These are phyloP conservation scores for Metschnikowia dekortorum DNA, from an alignment of 805 yeast genomes.

Conservation along the genomic window DNA sequence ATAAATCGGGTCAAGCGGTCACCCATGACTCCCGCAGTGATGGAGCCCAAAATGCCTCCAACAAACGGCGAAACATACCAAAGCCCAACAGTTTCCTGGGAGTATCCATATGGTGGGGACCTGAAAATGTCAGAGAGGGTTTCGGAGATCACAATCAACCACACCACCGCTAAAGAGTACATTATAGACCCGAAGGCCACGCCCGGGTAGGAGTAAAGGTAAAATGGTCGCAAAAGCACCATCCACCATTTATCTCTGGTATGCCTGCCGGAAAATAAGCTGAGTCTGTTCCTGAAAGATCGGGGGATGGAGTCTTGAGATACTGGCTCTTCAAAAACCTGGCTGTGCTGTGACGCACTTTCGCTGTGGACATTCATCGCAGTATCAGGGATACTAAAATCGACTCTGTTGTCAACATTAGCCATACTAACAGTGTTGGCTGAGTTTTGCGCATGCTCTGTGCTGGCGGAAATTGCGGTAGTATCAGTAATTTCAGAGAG, in stretches of 20 bases:
- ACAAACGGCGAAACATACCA: conserved; percentile 53
- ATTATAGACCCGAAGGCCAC: conserved; percentile 48
- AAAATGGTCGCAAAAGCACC: conserved; percentile 53
- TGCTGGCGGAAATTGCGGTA: neutral
- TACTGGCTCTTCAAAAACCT: neutral
- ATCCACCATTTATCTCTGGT: conserved; percentile 49
- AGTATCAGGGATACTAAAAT: neutral
- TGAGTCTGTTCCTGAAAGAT: conserved; percentile 29
- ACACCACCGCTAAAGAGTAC: conserved; percentile 56
- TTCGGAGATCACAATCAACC: conserved; percentile 61
- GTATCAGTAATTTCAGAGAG: neutral
- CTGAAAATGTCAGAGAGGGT: conserved; percentile 48
- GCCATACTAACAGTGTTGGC: too few species aligned
- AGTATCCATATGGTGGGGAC: conserved; percentile 41
- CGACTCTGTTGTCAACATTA: too few species aligned
- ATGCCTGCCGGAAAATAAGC: conserved; percentile 47
- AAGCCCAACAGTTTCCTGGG: conserved; percentile 46
- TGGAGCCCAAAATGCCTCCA: conserved; percentile 56
- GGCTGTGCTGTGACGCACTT: neutral
- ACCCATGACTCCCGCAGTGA: conserved; percentile 47
- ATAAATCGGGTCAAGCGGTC: conserved; percentile 45
- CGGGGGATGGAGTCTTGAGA: conserved; percentile 8
- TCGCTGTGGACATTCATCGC: neutral
- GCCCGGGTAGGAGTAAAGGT: conserved; percentile 47
- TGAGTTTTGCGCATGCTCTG: too few species aligned